Evolutionary conservation across 768 basidiomycete genomes (phyloP), one percentile per base, ranked within the genome.

Genomic region (Russula dissimulans): DNA sequence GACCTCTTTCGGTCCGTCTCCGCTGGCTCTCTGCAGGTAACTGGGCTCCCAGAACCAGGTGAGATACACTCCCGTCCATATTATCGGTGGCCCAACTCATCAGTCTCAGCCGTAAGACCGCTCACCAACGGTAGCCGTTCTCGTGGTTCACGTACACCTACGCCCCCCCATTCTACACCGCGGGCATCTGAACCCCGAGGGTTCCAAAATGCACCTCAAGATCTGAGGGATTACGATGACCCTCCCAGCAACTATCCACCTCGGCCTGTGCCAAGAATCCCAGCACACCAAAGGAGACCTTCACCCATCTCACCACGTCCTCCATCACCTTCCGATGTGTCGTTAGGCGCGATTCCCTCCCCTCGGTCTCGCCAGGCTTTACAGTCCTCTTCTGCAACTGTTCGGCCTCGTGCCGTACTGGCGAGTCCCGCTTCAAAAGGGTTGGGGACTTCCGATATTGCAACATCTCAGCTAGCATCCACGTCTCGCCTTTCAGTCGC

Each of bases 31-130:
- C 69, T 90, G 60, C 80, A 84, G 32, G 70, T 90, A 26, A 79
- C 82, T 32, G 87, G 87, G 9, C 67, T 89, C 3, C 68, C 74
- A 50, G 79, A 81, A 50, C 67, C 69, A n/a, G 74, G 79, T 79
- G 68, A 55, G 72, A 66, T n/a, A 29, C 54, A 45, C 31, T 8
- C 39, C 62, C 26, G 39, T 57, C 43, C 34, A 14, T 52, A 61
- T 55, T 38, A 54, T 51, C 32, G 38, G 31, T 11, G 26, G 29
- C 22, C 48, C 34, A 15, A 22, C 49, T 49, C 34, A 50, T 12
- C 14, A 18, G 22, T 41, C 26, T 15, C 44, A 65, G 58, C 55
- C 15, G 41, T 26, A 41, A 54, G 50, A 39, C 48, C 47, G 0
- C 29, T 29, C 26, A 18, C 49, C 4, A 46, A 55, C 17, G 36